Evolutionary conservation across 345 rosid genomes (phyloP).

Genomic region (Rhodamnia argentea): DNA sequence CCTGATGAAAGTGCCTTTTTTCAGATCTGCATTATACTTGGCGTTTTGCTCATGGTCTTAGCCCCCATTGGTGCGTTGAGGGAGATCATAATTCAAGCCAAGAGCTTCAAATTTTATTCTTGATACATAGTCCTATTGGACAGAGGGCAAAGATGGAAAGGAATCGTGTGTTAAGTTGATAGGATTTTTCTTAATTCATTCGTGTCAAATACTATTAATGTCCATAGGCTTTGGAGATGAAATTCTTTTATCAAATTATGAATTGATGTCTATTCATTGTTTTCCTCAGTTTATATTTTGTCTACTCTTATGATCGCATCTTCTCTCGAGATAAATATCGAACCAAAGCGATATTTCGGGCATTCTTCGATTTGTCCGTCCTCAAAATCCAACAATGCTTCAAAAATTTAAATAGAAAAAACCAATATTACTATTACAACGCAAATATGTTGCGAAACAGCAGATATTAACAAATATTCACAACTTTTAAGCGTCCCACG

Average conservation of each 20-base stretch:
- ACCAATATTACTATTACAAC: neutral
- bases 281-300: neutral
- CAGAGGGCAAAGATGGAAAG: neutral
- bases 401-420: neutral
- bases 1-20: neutral
- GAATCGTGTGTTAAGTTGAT: neutral
- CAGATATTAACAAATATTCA: neutral
- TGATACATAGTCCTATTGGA: neutral
- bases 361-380: neutral
- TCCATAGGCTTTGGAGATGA: neutral
- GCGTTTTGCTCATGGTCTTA: slow-evolving; percentile 25
- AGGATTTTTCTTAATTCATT: neutral
- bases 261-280: neutral
- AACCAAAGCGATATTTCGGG: neutral
- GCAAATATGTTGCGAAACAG: neutral
- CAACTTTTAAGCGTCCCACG: neutral
- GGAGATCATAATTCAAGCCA: slow-evolving; percentile 26
- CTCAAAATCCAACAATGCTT: neutral
- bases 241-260: neutral
- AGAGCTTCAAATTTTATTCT: slow-evolving; percentile 34
- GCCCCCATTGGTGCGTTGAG: slow-evolving; percentile 42
- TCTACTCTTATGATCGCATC: neutral
- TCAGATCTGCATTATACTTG: slow-evolving; percentile 37
- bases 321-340: too few relatives aligned
- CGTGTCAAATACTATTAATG: neutral